These are phyloP conservation scores for Pisolithus microcarpus DNA, from an alignment of 768 basidiomycete species.

Conservation along the genomic window DNA sequence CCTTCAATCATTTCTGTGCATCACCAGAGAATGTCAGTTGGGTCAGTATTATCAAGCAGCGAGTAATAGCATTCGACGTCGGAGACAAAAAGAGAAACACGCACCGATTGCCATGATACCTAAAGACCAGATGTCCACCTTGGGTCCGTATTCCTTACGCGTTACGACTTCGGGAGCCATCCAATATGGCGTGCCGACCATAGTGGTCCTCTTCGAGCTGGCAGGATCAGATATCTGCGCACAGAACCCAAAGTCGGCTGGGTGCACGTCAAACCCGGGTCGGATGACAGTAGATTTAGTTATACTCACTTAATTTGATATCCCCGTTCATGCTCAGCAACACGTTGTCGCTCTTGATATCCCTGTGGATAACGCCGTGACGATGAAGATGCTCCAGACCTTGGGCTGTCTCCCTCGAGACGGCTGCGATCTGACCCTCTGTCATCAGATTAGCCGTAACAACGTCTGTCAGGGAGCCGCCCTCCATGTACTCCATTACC, in stretches of 20 bases:
- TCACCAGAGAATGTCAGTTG: conserved; percentile 4
- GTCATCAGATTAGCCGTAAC: conserved; percentile 89
- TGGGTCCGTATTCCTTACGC: conserved; percentile 94
- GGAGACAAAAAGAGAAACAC: conserved; percentile 12
- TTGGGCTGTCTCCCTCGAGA: conserved; percentile 86
- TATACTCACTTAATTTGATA: conserved; percentile 89
- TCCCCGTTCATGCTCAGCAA: conserved; percentile 88
- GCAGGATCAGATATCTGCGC: conserved; percentile 90
- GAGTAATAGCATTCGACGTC: background rate
- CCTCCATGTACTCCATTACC: conserved; percentile 99
- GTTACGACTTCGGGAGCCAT: conserved; percentile 99
- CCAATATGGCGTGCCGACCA: conserved; percentile 99
- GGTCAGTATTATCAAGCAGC: background rate
- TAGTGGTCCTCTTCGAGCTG: conserved; percentile 89
- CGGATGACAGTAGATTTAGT: background rate
- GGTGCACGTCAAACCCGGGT: background rate
- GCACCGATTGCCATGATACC: conserved; percentile 95
- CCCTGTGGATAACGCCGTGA: conserved; percentile 96
- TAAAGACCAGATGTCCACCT: conserved; percentile 96
- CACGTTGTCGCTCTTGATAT: conserved; percentile 99
- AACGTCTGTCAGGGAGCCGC: conserved; percentile 89
- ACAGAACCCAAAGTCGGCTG: conserved; percentile 98
- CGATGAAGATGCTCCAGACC: conserved; percentile 92
- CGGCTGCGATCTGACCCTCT: conserved; percentile 97
- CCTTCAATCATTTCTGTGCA: conserved; percentile 92